phyloP scores from a whole-genome alignment of 2,329 filamentous ascomycete species.

The Celoporthe dispersa region DNA sequence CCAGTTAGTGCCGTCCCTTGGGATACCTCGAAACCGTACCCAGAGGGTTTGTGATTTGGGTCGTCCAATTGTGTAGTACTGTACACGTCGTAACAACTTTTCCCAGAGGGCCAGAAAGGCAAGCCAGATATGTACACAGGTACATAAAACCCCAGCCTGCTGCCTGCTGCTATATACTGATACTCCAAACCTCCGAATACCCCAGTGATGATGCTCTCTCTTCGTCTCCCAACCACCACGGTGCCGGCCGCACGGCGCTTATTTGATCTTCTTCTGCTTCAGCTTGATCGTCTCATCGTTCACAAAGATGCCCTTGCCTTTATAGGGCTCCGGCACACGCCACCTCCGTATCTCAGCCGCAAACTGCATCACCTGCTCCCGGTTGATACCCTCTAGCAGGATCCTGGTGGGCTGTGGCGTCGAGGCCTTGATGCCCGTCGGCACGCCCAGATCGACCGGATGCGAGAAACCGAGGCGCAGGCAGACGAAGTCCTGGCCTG shows the following conservation, averaged over 20 bases:
- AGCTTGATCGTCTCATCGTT: conserved; percentile 97
- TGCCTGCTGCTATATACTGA: background rate
- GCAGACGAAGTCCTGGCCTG: conserved; percentile 85
- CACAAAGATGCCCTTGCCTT: conserved; percentile 98
- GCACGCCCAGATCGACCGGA: conserved; percentile 87
- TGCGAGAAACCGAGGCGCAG: conserved; percentile 97
- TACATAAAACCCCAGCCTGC: conserved; percentile 26
- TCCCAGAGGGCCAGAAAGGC: background rate
- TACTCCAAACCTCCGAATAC: background rate
- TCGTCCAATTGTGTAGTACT: conserved; percentile 12
- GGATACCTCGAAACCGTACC: background rate
- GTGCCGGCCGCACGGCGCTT: conserved; percentile 39
- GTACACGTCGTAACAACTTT: conserved; percentile 2
- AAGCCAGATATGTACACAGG: conserved; percentile 19
- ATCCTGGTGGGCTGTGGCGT: conserved; percentile 91
- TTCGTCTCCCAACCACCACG: background rate
- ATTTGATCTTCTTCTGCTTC: conserved; percentile 98
- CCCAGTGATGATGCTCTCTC: background rate
- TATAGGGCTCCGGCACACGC: conserved; percentile 95
- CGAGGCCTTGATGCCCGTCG: conserved; percentile 80
- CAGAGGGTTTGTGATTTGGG: background rate
- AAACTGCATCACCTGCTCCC: conserved; percentile 86
- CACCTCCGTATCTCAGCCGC: conserved; percentile 86
- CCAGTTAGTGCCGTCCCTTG: background rate
- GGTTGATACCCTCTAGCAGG: conserved; percentile 84